phyloP scores from a whole-genome alignment of 108 stramenopile species.

The Nannochloropsis gaditana region DNA sequence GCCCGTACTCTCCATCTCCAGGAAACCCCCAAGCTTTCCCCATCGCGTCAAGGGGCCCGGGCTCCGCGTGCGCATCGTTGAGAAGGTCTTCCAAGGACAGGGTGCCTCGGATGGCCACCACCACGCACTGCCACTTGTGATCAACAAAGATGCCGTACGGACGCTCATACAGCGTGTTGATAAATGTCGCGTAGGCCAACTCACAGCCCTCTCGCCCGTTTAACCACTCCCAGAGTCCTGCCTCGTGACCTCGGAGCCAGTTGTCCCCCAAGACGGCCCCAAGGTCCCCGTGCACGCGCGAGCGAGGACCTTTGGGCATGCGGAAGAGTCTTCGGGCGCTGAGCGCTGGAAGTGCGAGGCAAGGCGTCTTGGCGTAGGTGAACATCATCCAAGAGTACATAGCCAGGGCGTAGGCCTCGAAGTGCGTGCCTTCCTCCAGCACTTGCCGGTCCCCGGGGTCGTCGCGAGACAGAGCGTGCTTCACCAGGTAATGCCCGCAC shows the following conservation, averaged over 20 bases:
- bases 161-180: slow-evolving; percentile 63
- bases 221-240: slow-evolving; percentile 26
- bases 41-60: slow-evolving; percentile 64
- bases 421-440: slow-evolving; percentile 25
- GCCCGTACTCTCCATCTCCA: slow-evolving; percentile 70
- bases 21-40: slow-evolving; percentile 71
- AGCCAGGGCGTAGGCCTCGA: not conserved
- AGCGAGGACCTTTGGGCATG: slow-evolving; percentile 14
- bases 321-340: slow-evolving; percentile 4
- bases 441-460: slow-evolving; percentile 21
- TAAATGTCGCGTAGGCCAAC: slow-evolving; percentile 78
- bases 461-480: not conserved
- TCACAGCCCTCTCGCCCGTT: slow-evolving; percentile 63
- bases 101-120: slow-evolving; percentile 85
- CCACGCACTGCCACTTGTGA: slow-evolving; percentile 68
- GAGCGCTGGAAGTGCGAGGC: slow-evolving; percentile 2
- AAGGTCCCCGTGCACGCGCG: not conserved
- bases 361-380: slow-evolving; percentile 30
- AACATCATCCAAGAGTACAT: not conserved
- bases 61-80: slow-evolving; percentile 79
- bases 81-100: slow-evolving; percentile 88
- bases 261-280: slow-evolving; percentile 35
- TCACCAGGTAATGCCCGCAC: slow-evolving; percentile 17
- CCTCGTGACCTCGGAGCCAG: slow-evolving; percentile 41
- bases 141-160: slow-evolving; percentile 90